phyloP scores from a whole-genome alignment of 257 asterid species.

The Capsicum pubescens region DNA sequence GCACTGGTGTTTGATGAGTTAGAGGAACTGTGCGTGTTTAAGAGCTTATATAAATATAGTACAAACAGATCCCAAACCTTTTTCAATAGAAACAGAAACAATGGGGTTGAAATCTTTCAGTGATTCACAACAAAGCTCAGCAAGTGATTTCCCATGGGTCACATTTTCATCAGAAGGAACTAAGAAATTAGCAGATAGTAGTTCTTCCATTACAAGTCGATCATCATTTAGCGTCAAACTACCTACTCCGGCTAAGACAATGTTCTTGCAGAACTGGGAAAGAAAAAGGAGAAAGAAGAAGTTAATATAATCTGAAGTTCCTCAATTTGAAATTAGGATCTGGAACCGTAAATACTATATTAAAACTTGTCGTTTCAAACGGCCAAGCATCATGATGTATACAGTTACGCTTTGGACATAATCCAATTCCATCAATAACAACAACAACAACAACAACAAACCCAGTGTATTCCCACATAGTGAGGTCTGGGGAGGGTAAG shows the following conservation, averaged over 20 bases:
- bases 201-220: constrained; percentile 66
- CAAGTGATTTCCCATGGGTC: constrained; percentile 65
- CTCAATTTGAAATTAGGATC: background rate
- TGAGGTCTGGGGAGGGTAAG: too few relatives aligned
- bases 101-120: constrained; percentile 93
- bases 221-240: constrained; percentile 87
- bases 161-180: constrained; percentile 60
- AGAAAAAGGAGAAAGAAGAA: background rate
- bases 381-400: background rate
- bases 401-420: background rate
- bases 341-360: background rate
- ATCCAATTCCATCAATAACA: constrained; percentile 19
- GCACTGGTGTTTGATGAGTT: constrained; percentile 7
- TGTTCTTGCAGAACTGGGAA: constrained; percentile 91
- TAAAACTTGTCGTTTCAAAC: background rate
- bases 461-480: too few relatives aligned
- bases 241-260: constrained; percentile 96
- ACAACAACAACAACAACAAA: too few relatives aligned
- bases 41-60: background rate
- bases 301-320: background rate
- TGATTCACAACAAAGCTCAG: constrained; percentile 90
- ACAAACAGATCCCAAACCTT: constrained; percentile 51
- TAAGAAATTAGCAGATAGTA: constrained; percentile 79
- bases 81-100: constrained; percentile 88
- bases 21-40: background rate